A percentile compares a stretch with the other conserved stretches of the same genome.
Evolutionary conservation across 2,329 filamentous ascomycete genomes (phyloP).

Genomic region (Diaporthe caulivora): DNA sequence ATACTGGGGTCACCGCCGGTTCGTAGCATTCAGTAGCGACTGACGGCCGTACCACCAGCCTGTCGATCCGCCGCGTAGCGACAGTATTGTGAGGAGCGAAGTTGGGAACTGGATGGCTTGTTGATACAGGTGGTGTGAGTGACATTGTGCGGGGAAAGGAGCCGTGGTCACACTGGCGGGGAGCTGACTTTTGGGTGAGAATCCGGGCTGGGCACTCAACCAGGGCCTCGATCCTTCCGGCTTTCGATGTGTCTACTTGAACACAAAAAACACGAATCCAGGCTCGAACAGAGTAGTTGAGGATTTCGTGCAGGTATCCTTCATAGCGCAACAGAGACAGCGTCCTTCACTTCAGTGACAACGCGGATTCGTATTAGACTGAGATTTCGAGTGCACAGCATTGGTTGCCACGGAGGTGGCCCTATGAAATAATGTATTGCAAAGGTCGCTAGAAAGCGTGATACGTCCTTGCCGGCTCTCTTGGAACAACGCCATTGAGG

Average conservation of each 20-base stretch:
- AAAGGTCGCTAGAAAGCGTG: neutral
- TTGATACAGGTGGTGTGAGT: neutral
- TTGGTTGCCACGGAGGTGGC: neutral
- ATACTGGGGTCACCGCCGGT: neutral
- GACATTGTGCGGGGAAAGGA: conserved; percentile 18
- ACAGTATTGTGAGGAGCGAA: neutral
- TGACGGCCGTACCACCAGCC: neutral
- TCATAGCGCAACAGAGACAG: neutral
- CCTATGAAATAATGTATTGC: too few species aligned
- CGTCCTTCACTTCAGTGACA: neutral
- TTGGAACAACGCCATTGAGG: neutral
- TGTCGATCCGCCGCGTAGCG: neutral
- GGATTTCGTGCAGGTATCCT: neutral
- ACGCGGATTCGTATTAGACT: neutral
- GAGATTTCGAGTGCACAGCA: neutral
- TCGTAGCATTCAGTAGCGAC: neutral
- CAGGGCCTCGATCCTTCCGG: neutral
- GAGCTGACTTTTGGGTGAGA: neutral
- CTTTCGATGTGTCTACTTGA: neutral
- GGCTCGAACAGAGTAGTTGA: neutral
- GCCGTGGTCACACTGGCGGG: neutral
- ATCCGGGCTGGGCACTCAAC: conserved; percentile 1
- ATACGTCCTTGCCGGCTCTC: neutral
- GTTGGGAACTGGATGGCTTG: conserved; percentile 7
- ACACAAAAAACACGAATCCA: neutral